These are phyloP conservation scores for Gymnopilus junonius DNA, from an alignment of 768 basidiomycete genomes.

Conservation along the genomic window DNA sequence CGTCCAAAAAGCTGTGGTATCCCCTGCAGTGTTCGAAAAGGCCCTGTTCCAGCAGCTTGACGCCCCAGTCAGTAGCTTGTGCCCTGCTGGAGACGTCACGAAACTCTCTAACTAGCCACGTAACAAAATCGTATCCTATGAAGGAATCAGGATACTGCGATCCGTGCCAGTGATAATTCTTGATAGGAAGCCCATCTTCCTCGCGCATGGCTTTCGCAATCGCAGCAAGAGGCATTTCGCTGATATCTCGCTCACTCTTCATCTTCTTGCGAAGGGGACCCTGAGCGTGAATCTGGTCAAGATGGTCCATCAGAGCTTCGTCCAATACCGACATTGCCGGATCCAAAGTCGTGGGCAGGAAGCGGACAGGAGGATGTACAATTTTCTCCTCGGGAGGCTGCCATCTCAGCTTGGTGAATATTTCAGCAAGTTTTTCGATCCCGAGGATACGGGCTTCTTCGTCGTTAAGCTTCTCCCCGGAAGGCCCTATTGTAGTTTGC, in stretches of 20 bases:
- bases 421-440: slow-evolving; percentile 89
- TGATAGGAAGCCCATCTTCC: slow-evolving; percentile 83
- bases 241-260: slow-evolving; percentile 76
- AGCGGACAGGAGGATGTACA: slow-evolving; percentile 60
- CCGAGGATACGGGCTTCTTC: slow-evolving; percentile 90
- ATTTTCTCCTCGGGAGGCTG: slow-evolving; percentile 61
- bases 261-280: slow-evolving; percentile 81
- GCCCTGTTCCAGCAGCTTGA: slow-evolving; percentile 77
- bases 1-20: slow-evolving; percentile 84
- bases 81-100: slow-evolving; percentile 83
- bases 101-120: slow-evolving; percentile 92
- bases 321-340: slow-evolving; percentile 83
- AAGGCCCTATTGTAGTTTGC: slow-evolving; percentile 53
- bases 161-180: slow-evolving; percentile 84
- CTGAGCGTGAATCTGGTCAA: slow-evolving; percentile 78
- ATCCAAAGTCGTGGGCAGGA: slow-evolving; percentile 85
- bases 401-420: slow-evolving; percentile 87
- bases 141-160: slow-evolving; percentile 80
- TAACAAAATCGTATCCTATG: slow-evolving; percentile 87
- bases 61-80: slow-evolving; percentile 81
- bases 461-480: slow-evolving; percentile 78
- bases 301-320: slow-evolving; percentile 73
- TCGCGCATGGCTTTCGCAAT: slow-evolving; percentile 88
- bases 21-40: slow-evolving; percentile 84
- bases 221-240: slow-evolving; percentile 60